These are phyloP conservation scores for Candida sanyaensis DNA, from an alignment of 1,139 yeast genomes.

Conservation along the genomic window DNA sequence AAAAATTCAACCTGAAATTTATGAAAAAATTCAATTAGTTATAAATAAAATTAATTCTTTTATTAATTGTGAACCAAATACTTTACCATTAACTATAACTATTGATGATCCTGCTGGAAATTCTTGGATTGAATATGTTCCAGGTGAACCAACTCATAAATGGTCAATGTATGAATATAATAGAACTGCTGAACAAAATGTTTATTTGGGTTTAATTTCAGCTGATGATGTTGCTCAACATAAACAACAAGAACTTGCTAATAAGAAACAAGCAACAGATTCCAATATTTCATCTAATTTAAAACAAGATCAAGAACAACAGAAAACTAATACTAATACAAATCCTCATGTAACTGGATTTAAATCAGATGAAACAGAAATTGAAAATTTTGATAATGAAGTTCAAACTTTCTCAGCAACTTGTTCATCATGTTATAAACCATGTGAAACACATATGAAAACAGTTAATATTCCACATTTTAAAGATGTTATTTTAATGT, in stretches of 20 bases:
- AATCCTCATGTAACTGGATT: constrained; percentile 60
- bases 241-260: constrained; percentile 39
- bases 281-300: constrained; percentile 30
- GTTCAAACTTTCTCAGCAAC: constrained; percentile 92
- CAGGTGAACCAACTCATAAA: constrained; percentile 86
- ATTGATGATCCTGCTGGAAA: constrained; percentile 97
- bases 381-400: constrained; percentile 82
- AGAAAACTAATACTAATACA: constrained; percentile 20
- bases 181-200: constrained; percentile 89
- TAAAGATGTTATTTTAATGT: constrained; percentile 96
- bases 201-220: constrained; percentile 80
- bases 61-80: constrained; percentile 63
- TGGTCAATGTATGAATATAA: constrained; percentile 86
- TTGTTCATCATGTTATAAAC: constrained; percentile 83
- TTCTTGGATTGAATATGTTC: constrained; percentile 91
- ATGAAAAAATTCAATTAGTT: constrained; percentile 72
- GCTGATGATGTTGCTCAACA: constrained; percentile 71
- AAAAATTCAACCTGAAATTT: constrained; percentile 68
- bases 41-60: constrained; percentile 58
- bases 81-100: constrained; percentile 76
- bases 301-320: constrained; percentile 12
- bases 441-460: constrained; percentile 95
- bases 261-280: constrained; percentile 38
- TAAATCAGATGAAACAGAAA: constrained; percentile 69
- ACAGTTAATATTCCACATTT: constrained; percentile 96